A percentile compares a stretch with the other conserved stretches of the same genome.
Conservation (phyloP, 2,329 filamentous ascomycete species). For the Aspergillus jensenii region DNA sequence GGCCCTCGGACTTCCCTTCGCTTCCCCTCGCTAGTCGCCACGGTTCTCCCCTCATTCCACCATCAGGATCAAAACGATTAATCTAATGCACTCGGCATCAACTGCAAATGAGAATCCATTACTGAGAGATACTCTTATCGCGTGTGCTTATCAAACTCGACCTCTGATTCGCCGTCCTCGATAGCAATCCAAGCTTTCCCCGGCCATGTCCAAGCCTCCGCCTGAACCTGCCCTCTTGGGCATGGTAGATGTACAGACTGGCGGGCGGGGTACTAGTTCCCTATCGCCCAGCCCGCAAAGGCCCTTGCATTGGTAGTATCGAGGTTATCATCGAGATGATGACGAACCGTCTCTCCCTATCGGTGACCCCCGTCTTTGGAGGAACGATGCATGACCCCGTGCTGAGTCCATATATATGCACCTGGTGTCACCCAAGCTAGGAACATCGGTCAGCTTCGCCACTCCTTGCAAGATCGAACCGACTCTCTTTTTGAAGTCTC, state of each 20-base stretch:
- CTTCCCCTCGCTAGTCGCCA: background rate
- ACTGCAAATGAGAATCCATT: background rate
- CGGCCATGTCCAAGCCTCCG: slow-evolving; percentile 15
- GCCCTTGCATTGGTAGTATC: background rate
- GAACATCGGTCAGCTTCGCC: background rate
- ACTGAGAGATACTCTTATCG: slow-evolving; percentile 11
- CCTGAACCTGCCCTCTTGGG: slow-evolving; percentile 28
- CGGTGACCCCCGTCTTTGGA: background rate
- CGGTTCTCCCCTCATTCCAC: background rate
- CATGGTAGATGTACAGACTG: slow-evolving; percentile 17
- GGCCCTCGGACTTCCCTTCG: background rate
- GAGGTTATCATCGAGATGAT: slow-evolving; percentile 6
- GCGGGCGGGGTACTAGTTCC: slow-evolving; percentile 3
- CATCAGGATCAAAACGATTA: background rate
- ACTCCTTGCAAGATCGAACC: background rate
- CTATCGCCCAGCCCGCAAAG: background rate
- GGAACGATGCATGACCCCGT: background rate
- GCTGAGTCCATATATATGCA: slow-evolving; percentile 9
- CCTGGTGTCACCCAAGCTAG: background rate
- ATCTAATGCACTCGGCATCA: background rate
- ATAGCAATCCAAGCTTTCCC: slow-evolving; percentile 11
- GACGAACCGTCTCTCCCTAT: slow-evolving; percentile 2
- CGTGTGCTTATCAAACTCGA: slow-evolving; percentile 5
- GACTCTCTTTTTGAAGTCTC: background rate
- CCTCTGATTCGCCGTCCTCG: background rate